Evolutionary conservation across 202 grass and related monocot species (phyloP), one percentile per base, ranked within the genome.

Genomic region (Dendrocalamus latiflorus): DNA sequence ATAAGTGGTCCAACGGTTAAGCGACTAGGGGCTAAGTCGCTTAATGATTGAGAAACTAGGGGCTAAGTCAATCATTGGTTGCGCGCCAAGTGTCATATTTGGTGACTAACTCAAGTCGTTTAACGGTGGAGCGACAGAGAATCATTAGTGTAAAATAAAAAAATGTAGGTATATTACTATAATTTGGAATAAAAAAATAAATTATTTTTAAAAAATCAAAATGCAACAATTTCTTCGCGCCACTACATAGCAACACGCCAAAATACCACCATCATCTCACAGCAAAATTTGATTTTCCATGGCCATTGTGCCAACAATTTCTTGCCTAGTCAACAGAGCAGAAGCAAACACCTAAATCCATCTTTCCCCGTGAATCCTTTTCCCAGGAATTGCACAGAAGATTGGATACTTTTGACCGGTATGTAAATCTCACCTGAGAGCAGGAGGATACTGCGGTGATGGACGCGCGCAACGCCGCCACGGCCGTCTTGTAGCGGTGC

Each of bases 401-500:
- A n/a, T n/a, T n/a, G n/a, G n/a, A n/a, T n/a, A n/a, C n/a, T n/a
- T n/a, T n/a, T n/a, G 16, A 16, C 48, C 48, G 17, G 48, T 18
- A 17, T n/a, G n/a, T n/a, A 51, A 18, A 21, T 3, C 36, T 75
- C 36, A 92, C 84, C 87, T 87, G 84, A 21, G 76, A 37, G 28
- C 80, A 81, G 53, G 59, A 43, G 33, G 81, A 81, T 25, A 89
- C 74, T 4, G 84, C 57, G 28, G 68, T 50, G 11, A 93, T 85
- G 59, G 83, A 87, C 47, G 77, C 38, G 9, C 87, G 64, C 33
- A 93, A 77, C 15, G 84, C 62, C 3, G 39, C 42, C 22, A 92
- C 44, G 8, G 81, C 80, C 34, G 84, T 66, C 84, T 70, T 93
- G 79, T 87, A 90, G 6, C 72, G 70, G 75, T 85, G 87, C 33